Conservation (phyloP, 345 rosid genomes). For the Excoecaria cochinchinensis region DNA sequence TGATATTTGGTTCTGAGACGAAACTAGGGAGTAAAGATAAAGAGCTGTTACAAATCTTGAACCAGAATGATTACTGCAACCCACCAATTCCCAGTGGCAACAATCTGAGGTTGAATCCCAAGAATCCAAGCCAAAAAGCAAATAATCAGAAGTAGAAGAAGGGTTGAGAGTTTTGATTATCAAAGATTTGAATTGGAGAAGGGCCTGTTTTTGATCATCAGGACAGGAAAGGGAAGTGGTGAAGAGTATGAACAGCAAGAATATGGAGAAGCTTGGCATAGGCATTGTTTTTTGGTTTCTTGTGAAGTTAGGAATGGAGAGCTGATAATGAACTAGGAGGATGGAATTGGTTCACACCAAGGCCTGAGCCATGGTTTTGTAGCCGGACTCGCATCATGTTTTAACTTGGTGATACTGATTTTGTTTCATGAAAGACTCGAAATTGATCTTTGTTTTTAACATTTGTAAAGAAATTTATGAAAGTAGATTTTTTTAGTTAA, state of each 20-base stretch:
- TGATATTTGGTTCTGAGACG: background rate
- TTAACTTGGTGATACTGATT: too few relatives aligned
- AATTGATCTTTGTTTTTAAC: too few relatives aligned
- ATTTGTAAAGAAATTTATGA: too few relatives aligned
- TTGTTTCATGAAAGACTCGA: too few relatives aligned
- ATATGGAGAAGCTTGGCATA: background rate
- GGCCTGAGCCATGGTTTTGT: too few relatives aligned
- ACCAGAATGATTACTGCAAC: constrained; percentile 14
- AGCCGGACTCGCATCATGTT: too few relatives aligned
- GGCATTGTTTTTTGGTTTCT: background rate
- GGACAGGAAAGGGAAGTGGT: constrained; percentile 28
- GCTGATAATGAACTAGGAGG: too few relatives aligned
- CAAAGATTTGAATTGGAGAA: constrained; percentile 33
- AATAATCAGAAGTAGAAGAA: constrained; percentile 19
- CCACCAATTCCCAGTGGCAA: constrained; percentile 33
- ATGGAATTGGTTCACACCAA: background rate
- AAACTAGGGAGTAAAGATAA: constrained; percentile 16
- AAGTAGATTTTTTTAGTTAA: too few relatives aligned
- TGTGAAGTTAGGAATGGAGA: background rate
- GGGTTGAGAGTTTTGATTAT: constrained; percentile 8
- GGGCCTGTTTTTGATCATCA: constrained; percentile 33
- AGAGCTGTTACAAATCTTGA: constrained; percentile 22
- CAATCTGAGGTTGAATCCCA: constrained; percentile 36
- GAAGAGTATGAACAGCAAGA: constrained; percentile 6
- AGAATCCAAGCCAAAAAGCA: constrained; percentile 19